Base-by-base conservation (phyloP, 371 early-diverging fungal species). In the Smittium mucronatum region DNA sequence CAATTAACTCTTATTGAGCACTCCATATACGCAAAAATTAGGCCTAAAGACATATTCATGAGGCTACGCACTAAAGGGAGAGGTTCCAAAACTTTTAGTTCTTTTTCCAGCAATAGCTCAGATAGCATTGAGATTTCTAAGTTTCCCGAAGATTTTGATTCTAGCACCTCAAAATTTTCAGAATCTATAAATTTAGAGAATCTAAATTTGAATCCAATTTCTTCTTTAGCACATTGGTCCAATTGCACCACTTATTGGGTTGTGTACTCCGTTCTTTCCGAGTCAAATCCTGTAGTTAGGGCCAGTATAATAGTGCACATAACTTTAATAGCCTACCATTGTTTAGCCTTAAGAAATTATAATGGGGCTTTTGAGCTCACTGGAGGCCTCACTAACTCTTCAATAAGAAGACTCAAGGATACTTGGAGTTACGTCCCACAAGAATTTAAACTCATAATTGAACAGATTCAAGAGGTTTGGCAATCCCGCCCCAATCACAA, bases 1-100 rank as follows among this genome's bases (percentile, higher is more conserved):
- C 85, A 87, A 74, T 70, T 87, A n/a, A 85, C 86, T 0, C 76
- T 85, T 5, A 74, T 87, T 5, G 87, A 87, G 75, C 87, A 87
- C 67, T 70, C 67, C 36, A 71, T 82, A 63, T 87, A 86, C 70
- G 65, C 76, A 21, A 69, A 73, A 36, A 84, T 86, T 70, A 68
- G 71, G n/a, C 72, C 78, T 5, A 77, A 76, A 30, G 87, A 87
- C 79, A 87, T 65, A 70, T 75, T 26, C 69, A 72, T 5, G 16
- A 34, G 29, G 58, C 59, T 70, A 29, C 66, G 35, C 66, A 28
- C 35, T 66, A 35, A n/a, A 34, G 32, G 47, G 16, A 35, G 32
- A 2, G 32, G 15, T n/a, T 28, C 29, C 2, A 66, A n/a, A n/a
- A 33, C 11, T 57, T 66, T n/a, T 34, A 21, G 63, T 47, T 47